These are phyloP conservation scores for Toxoplasma gondii DNA, from an alignment of 169 alveolate species.

Conservation along the genomic window DNA sequence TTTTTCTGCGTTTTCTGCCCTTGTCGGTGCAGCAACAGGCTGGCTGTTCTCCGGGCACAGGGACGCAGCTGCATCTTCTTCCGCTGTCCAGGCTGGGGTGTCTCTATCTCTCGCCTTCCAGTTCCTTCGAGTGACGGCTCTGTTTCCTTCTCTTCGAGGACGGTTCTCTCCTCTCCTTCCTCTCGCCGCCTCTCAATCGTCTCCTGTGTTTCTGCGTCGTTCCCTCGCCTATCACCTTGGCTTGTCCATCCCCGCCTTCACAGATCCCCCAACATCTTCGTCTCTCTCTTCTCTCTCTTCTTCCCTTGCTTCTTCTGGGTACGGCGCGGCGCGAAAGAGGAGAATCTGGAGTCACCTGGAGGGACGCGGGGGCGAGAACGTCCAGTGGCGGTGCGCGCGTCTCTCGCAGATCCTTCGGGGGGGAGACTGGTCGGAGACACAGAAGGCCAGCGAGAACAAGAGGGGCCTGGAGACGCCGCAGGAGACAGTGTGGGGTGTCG, in stretches of 20 bases:
- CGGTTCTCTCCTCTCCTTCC: neutral
- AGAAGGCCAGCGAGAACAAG: no score
- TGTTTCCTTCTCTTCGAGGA: neutral
- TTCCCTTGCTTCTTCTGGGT: neutral
- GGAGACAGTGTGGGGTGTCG: neutral
- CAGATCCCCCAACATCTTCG: neutral
- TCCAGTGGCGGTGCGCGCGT: neutral
- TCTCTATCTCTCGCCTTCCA: neutral
- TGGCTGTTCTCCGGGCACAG: neutral
- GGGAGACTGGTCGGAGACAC: no score
- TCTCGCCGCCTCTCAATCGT: neutral
- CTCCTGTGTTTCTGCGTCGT: neutral
- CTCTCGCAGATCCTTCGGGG: neutral
- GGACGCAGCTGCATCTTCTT: neutral
- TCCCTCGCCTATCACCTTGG: slow-evolving; percentile 1
- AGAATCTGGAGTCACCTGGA: neutral
- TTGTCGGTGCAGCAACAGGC: neutral
- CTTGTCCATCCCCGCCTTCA: neutral
- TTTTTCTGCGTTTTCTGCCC: neutral
- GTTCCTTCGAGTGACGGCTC: neutral
- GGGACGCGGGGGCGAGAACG: neutral
- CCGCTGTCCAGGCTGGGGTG: neutral
- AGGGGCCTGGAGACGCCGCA: neutral
- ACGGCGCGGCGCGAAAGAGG: neutral
- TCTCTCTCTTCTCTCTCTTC: neutral